Conservation (phyloP, 768 basidiomycete species). For the Macrolepiota fuliginosa region DNA sequence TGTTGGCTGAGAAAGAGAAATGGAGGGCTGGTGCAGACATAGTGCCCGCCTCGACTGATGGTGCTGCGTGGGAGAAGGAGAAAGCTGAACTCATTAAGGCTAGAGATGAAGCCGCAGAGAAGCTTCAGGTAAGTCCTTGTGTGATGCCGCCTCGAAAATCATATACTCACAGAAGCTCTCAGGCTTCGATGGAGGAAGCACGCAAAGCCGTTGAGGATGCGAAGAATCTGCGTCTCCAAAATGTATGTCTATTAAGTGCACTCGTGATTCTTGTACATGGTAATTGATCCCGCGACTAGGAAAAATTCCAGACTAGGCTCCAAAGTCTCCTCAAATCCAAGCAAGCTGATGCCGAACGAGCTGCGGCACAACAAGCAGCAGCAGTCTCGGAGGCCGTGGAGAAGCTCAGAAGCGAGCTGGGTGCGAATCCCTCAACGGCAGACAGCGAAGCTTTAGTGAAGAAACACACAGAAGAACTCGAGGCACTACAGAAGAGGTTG, state of each 20-base stretch:
- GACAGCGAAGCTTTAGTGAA: conserved; percentile 41
- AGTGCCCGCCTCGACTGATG: conserved; percentile 27
- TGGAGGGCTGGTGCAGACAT: conserved; percentile 28
- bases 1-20: conserved; percentile 58
- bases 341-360: conserved; percentile 42
- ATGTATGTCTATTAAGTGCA: conserved; percentile 26
- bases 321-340: conserved; percentile 50
- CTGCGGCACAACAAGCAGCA: conserved; percentile 42
- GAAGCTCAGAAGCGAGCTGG: conserved; percentile 47
- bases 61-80: conserved; percentile 51
- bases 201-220: conserved; percentile 43
- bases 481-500: conserved; percentile 51
- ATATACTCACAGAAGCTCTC: neutral
- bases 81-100: conserved; percentile 55
- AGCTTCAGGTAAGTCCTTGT: conserved; percentile 45
- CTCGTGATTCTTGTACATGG: neutral
- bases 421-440: conserved; percentile 17
- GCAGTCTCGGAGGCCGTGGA: conserved; percentile 58
- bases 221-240: conserved; percentile 40
- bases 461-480: conserved; percentile 61
- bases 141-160: neutral
- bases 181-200: conserved; percentile 41
- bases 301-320: conserved; percentile 59
- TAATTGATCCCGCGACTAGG: conserved; percentile 34
- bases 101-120: conserved; percentile 58